Percentiles rank a stretch among this genome's conserved stretches.
Conservation (phyloP, 352 stramenopile genomes). For the Pythium pyrilobum region DNA sequence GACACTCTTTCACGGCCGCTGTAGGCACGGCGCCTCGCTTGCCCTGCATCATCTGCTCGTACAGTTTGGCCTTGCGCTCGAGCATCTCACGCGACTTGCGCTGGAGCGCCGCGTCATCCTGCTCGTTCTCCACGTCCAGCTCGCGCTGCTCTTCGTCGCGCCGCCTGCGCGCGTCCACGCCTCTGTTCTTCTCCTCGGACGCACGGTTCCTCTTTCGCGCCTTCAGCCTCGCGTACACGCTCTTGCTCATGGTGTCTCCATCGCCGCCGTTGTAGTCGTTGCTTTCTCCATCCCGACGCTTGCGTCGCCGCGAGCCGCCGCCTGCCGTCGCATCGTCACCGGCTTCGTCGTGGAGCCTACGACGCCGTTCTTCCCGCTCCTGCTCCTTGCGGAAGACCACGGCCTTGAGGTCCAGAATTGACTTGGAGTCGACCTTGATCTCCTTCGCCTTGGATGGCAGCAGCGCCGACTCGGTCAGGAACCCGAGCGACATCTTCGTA, state of each 20-base stretch:
- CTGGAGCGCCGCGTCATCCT: constrained; percentile 58
- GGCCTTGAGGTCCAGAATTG: constrained; percentile 76
- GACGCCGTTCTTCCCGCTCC: constrained; percentile 54
- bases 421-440: constrained; percentile 85
- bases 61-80: constrained; percentile 63
- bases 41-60: constrained; percentile 60
- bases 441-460: constrained; percentile 88
- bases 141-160: constrained; percentile 45
- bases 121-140: constrained; percentile 39
- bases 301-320: constrained; percentile 6
- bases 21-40: constrained; percentile 5
- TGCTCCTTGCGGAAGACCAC: constrained; percentile 83
- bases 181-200: constrained; percentile 32
- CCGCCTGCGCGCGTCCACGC: constrained; percentile 46
- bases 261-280: background rate
- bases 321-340: constrained; percentile 8
- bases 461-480: constrained; percentile 90
- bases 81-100: constrained; percentile 59
- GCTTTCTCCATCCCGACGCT: background rate
- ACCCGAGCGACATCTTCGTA: constrained; percentile 81
- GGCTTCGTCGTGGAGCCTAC: constrained; percentile 24
- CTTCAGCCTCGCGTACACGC: constrained; percentile 45
- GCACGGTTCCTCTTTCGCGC: constrained; percentile 18
- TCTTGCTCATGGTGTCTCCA: constrained; percentile 3
- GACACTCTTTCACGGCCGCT: constrained; percentile 34